Base-by-base conservation (phyloP, 192 early-diverging fungal species). In the Dispira simplex region DNA sequence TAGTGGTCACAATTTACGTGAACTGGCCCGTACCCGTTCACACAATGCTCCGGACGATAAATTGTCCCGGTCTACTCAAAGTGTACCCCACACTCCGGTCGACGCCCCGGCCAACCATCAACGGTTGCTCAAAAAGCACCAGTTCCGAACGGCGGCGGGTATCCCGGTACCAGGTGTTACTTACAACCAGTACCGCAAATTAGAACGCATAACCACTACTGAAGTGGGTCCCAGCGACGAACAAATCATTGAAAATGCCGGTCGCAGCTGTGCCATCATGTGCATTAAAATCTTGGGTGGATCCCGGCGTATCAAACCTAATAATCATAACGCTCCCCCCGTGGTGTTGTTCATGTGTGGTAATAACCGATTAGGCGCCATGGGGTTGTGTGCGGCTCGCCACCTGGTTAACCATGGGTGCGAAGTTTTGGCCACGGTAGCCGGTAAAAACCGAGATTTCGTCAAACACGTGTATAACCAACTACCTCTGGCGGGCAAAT, bases 331-430 rank as follows among this genome's bases (percentile, higher is more conserved):
- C 67, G 71, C 79, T 18, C 78, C 81, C 0, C 88, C 88, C 0
- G 54, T 81, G 6, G 82, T 92, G 20, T 80, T 89, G 0, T 74
- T 92, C 44, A 67, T 92, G 46, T 77, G 76, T 11, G 90, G 90
- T 13, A 89, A 90, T 68, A 88, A 87, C 69, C 78, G 78, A 21
- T 75, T 76, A 43, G 90, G 90, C 12, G 73, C 83, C 1, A 89
- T 81, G 72, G 85, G 83, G 11, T 71, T 92, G 14, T 78, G 77
- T 54, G 79, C 85, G 2, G 88, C 85, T 8, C 71, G 88, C 11
- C 90, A 92, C 72, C 68, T 92, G 52, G 82, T 83, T 13, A 92
- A 92, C 66, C 87, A 86, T 66, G 85, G 84, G 28, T 85, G 85
- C 65, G 71, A 79, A 32, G 88, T 89, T 12, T 65, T 82, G 9